Percentiles rank a stretch among this genome's conserved stretches.
Conservation (phyloP, 164 flowering plant species). For the Sextonia rubra region DNA sequence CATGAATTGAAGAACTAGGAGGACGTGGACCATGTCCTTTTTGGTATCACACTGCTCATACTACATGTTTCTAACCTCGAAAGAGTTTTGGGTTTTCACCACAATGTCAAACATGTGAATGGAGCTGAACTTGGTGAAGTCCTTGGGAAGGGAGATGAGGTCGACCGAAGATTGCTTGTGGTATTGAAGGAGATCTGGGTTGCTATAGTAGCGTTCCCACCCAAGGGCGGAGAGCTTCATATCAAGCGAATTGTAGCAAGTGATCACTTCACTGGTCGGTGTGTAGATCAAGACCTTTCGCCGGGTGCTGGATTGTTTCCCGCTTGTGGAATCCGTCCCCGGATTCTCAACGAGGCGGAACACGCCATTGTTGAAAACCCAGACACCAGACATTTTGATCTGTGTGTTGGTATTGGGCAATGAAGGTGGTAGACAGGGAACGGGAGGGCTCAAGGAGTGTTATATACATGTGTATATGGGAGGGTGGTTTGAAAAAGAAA, state of each 20-base stretch:
- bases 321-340: neutral
- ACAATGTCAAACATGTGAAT: constrained; percentile 68
- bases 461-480: constrained; percentile 3
- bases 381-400: constrained; percentile 57
- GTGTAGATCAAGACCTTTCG: constrained; percentile 47
- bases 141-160: constrained; percentile 63
- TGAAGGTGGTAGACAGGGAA: neutral
- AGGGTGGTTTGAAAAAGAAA: neutral
- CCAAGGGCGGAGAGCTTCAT: constrained; percentile 39
- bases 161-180: constrained; percentile 61
- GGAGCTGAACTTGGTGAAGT: constrained; percentile 59
- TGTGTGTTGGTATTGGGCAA: neutral
- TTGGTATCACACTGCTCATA: constrained; percentile 1
- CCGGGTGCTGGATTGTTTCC: constrained; percentile 5
- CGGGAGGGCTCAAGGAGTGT: neutral
- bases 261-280: constrained; percentile 39
- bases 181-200: constrained; percentile 50
- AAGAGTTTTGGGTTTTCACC: constrained; percentile 52
- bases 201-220: constrained; percentile 66
- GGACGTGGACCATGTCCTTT: neutral
- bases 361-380: constrained; percentile 44
- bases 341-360: constrained; percentile 34
- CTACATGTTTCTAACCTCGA: constrained; percentile 51
- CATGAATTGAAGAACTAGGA: too few relatives aligned
- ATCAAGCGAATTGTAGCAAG: constrained; percentile 47